Conservation (phyloP, 331 rosid species). For the Telfairia occidentalis region DNA sequence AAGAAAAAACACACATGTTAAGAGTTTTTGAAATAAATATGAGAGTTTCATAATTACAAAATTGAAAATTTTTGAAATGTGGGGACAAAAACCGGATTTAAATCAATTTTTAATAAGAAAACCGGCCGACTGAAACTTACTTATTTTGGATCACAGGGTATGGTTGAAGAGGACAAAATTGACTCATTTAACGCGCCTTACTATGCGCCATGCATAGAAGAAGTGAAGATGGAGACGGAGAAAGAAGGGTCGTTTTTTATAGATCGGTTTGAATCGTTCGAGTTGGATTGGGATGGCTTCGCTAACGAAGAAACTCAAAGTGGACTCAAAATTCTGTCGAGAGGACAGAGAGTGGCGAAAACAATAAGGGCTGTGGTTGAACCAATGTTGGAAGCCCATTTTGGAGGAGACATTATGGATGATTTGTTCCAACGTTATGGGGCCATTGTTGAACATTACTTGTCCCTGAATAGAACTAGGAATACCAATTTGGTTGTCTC, state of each 20-base stretch:
- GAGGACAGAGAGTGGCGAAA: slow-evolving; percentile 40
- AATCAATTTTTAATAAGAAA: too few species aligned
- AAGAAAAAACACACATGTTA: too few species aligned
- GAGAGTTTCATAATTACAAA: too few species aligned
- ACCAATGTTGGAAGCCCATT: slow-evolving; percentile 51
- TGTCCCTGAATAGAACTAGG: slow-evolving; percentile 24
- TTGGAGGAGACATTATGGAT: slow-evolving; percentile 45
- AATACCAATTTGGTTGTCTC: slow-evolving; percentile 43
- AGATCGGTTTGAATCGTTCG: slow-evolving; percentile 24
- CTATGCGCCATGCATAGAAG: slow-evolving; percentile 54
- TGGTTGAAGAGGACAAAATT: slow-evolving; percentile 47
- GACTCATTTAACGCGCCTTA: slow-evolving; percentile 64
- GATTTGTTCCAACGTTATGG: slow-evolving; percentile 29
- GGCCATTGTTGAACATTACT: slow-evolving; percentile 25
- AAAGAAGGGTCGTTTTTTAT: slow-evolving; percentile 56
- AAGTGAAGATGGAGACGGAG: slow-evolving; percentile 29
- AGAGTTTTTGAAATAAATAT: too few species aligned
- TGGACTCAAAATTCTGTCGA: background rate
- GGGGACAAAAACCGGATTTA: too few species aligned
- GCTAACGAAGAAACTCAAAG: background rate
- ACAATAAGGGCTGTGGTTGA: slow-evolving; percentile 62
- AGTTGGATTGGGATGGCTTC: slow-evolving; percentile 45
- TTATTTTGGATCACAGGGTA: slow-evolving; percentile 21
- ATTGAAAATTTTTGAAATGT: too few species aligned
- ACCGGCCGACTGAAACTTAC: too few species aligned